Conservation (phyloP, 2,329 filamentous ascomycete genomes). For the Diaporthe sp. region DNA sequence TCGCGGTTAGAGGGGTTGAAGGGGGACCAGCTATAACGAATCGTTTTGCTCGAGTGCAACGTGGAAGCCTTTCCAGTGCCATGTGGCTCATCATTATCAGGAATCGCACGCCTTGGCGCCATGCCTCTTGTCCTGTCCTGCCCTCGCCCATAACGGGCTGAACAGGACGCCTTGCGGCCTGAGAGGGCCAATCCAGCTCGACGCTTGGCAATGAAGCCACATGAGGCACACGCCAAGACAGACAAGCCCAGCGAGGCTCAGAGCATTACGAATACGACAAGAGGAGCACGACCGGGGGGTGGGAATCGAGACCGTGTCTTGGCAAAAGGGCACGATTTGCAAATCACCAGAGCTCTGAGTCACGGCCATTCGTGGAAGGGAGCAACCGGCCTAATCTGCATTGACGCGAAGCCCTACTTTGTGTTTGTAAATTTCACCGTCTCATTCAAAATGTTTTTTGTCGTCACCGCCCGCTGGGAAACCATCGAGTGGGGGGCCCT, state of each 20-base stretch:
- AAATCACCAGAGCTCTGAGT: background rate
- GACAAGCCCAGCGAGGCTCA: background rate
- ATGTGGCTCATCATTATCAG: slow-evolving; percentile 6
- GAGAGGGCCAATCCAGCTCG: background rate
- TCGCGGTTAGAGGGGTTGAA: slow-evolving; percentile 8
- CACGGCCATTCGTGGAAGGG: slow-evolving; percentile 6
- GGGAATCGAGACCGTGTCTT: background rate
- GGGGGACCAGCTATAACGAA: background rate
- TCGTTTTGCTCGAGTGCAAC: background rate
- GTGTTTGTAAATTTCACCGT: background rate
- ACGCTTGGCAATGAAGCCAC: slow-evolving; percentile 26
- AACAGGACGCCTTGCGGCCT: background rate
- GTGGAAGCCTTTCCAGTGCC: background rate
- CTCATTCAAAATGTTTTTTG: slow-evolving; percentile 18
- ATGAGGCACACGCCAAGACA: slow-evolving; percentile 17
- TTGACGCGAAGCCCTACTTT: background rate
- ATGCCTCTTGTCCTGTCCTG: background rate
- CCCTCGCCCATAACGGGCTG: background rate
- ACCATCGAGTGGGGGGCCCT: background rate
- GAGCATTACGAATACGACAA: slow-evolving; percentile 3
- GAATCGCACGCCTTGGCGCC: slow-evolving; percentile 21
- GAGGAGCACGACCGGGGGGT: background rate
- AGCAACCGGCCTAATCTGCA: background rate
- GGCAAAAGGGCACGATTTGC: background rate
- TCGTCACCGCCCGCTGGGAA: background rate